phyloP scores from a whole-genome alignment of 2,329 filamentous ascomycete genomes.

The Pleomassaria siparia region DNA sequence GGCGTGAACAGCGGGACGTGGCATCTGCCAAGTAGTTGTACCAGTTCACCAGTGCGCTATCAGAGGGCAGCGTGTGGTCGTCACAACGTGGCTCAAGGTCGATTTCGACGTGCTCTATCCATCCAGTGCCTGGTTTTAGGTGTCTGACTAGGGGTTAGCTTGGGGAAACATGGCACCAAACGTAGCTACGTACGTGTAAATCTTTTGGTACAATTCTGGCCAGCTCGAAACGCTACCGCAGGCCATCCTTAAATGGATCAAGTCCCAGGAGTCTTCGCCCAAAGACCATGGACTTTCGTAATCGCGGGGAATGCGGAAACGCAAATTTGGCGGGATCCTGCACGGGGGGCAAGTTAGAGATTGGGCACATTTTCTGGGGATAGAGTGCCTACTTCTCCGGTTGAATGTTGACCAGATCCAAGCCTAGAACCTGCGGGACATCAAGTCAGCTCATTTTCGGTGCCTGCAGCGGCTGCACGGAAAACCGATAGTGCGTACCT shows the following conservation, averaged over 20 bases:
- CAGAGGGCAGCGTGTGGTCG: slow-evolving; percentile 60
- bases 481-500: slow-evolving; percentile 39
- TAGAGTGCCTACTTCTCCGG: slow-evolving; percentile 52
- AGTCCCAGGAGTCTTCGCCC: slow-evolving; percentile 70
- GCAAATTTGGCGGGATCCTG: slow-evolving; percentile 71
- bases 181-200: slow-evolving; percentile 58
- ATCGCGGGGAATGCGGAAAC: slow-evolving; percentile 69
- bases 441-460: slow-evolving; percentile 27
- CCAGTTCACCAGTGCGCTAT: slow-evolving; percentile 68
- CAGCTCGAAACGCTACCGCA: slow-evolving; percentile 77
- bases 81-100: slow-evolving; percentile 77
- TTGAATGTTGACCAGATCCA: slow-evolving; percentile 65
- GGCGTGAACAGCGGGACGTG: slow-evolving; percentile 65
- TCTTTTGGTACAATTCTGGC: slow-evolving; percentile 71
- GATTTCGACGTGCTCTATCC: slow-evolving; percentile 86
- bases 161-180: slow-evolving; percentile 1
- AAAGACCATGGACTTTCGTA: slow-evolving; percentile 75
- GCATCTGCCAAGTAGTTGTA: slow-evolving; percentile 67
- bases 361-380: slow-evolving; percentile 26
- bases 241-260: slow-evolving; percentile 81
- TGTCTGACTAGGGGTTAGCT: slow-evolving; percentile 57
- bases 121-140: slow-evolving; percentile 72
- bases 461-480: slow-evolving; percentile 10
- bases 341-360: slow-evolving; percentile 29
- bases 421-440: slow-evolving; percentile 53